Conservation (phyloP, 257 asterid species). For the Capsicum rhomboideum region DNA sequence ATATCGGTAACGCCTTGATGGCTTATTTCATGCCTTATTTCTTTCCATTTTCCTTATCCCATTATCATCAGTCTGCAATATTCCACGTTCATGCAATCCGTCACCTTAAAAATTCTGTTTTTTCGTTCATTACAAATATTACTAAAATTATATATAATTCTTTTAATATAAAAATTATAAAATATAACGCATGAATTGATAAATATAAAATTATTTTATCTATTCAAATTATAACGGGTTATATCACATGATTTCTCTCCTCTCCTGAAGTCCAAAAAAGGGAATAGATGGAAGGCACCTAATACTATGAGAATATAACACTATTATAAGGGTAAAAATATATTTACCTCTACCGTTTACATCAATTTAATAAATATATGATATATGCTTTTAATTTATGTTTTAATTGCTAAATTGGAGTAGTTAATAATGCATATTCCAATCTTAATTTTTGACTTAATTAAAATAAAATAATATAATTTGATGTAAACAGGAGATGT, state of each 20-base stretch:
- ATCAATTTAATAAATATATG: background rate
- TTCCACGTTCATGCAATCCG: background rate
- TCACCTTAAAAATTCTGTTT: background rate
- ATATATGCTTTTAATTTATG: background rate
- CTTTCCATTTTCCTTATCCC: background rate
- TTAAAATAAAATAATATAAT: background rate
- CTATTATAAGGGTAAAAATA: too few species aligned
- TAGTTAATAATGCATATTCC: background rate
- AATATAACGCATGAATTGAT: background rate
- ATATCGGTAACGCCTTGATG: background rate
- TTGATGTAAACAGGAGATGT: background rate
- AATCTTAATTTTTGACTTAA: background rate
- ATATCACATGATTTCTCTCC: too few species aligned
- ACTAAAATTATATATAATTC: background rate
- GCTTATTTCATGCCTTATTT: background rate
- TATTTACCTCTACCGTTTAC: too few species aligned
- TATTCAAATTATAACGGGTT: background rate
- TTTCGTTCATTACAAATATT: background rate
- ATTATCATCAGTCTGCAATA: background rate
- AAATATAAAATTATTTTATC: background rate
- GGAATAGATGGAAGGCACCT: too few species aligned
- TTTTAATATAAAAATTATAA: background rate
- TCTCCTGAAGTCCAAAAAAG: too few species aligned
- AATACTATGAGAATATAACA: too few species aligned
- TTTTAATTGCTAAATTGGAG: background rate